Evolutionary conservation across 1,284 basidiomycete genomes (phyloP).

Genomic region (Papiliotrema flavescens): DNA sequence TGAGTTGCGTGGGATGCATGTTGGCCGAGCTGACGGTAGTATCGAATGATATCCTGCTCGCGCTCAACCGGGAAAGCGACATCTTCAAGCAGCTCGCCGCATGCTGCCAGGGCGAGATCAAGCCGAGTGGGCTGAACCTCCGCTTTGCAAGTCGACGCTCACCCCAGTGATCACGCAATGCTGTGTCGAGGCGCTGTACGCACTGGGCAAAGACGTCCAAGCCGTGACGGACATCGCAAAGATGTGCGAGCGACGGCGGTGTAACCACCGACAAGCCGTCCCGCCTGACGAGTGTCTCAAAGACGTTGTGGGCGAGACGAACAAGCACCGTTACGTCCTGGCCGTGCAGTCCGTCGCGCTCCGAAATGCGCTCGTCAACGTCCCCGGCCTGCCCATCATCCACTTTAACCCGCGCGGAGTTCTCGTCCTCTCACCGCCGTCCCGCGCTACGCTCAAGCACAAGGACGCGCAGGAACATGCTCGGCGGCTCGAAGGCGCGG

Average conservation of each 20-base stretch:
- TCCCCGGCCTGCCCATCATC: constrained; percentile 79
- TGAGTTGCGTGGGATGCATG: constrained; percentile 43
- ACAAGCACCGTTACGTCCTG: constrained; percentile 85
- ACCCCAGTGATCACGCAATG: constrained; percentile 91
- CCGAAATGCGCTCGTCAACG: constrained; percentile 60
- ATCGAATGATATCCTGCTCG: constrained; percentile 80
- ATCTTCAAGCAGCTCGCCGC: constrained; percentile 66
- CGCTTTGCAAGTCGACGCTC: background rate
- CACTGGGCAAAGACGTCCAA: constrained; percentile 67
- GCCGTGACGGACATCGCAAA: constrained; percentile 81
- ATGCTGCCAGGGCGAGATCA: constrained; percentile 77
- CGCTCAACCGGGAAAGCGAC: constrained; percentile 65
- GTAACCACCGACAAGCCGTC: constrained; percentile 83
- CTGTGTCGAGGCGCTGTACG: constrained; percentile 84
- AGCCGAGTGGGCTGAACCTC: constrained; percentile 67
- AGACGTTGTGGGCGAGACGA: constrained; percentile 76
- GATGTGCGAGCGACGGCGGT: constrained; percentile 84
- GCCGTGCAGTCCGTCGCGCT: constrained; percentile 72
- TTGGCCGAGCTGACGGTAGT: constrained; percentile 52
- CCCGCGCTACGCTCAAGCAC: constrained; percentile 64
- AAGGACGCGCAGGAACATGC: constrained; percentile 59
- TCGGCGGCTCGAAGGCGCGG: constrained; percentile 42
- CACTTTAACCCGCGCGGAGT: constrained; percentile 83
- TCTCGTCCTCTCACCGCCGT: constrained; percentile 83
- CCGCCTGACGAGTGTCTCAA: constrained; percentile 77